Conservation (phyloP, 1,284 basidiomycete genomes). For the Papiliotrema terrestris region DNA sequence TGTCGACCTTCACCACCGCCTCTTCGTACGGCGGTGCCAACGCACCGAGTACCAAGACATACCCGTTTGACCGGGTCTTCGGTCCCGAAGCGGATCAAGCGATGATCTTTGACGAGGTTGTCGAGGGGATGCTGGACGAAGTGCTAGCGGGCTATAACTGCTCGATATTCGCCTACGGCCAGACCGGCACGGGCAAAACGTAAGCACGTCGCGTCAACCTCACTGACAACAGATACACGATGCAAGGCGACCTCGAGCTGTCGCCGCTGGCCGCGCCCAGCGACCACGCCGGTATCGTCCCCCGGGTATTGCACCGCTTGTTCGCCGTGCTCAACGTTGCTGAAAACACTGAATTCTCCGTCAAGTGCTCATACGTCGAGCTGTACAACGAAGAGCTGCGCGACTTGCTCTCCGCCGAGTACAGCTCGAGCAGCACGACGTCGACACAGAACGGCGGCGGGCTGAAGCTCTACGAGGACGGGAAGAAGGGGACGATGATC, state of each 20-base stretch:
- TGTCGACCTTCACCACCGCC: constrained; percentile 49
- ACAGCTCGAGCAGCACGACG: constrained; percentile 45
- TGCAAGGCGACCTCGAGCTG: constrained; percentile 84
- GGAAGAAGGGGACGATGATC: constrained; percentile 83
- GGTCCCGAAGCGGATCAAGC: constrained; percentile 96
- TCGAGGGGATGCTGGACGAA: constrained; percentile 86
- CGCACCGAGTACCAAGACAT: constrained; percentile 62
- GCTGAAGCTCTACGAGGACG: constrained; percentile 91
- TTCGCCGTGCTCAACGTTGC: constrained; percentile 82
- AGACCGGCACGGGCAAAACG: constrained; percentile 99
- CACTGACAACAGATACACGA: constrained; percentile 67
- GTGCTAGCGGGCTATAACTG: constrained; percentile 96
- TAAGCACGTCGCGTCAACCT: constrained; percentile 49
- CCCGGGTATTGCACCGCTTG: constrained; percentile 88
- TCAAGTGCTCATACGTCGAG: constrained; percentile 92
- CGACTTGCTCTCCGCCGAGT: constrained; percentile 79
- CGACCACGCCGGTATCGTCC: constrained; percentile 90
- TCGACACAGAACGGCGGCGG: constrained; percentile 53
- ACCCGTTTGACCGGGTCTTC: constrained; percentile 89
- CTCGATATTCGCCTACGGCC: constrained; percentile 97
- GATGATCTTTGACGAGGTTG: constrained; percentile 90
- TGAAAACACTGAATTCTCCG: constrained; percentile 72
- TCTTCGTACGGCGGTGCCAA: constrained; percentile 53
- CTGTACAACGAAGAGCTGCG: constrained; percentile 99
- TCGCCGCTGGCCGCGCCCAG: constrained; percentile 79